phyloP scores from a whole-genome alignment of 805 yeast genomes.

The Teunomyces cretensis region DNA sequence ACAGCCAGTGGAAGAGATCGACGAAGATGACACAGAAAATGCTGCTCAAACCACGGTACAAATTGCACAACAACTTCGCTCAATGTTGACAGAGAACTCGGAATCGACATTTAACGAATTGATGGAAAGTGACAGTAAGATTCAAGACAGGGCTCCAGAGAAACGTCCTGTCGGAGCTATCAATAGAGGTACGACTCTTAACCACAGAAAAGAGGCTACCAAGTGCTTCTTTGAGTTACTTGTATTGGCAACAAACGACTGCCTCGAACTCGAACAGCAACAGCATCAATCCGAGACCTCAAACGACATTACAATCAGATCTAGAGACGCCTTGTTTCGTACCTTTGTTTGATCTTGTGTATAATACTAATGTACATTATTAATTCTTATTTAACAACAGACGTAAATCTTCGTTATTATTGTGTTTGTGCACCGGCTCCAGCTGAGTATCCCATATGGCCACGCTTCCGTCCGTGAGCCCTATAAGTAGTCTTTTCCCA shows the following conservation, averaged over 20 bases:
- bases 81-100: constrained; percentile 22
- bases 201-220: constrained; percentile 59
- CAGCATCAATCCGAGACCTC: constrained; percentile 13
- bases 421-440: neutral
- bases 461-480: constrained; percentile 20
- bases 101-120: constrained; percentile 37
- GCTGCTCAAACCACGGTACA: constrained; percentile 51
- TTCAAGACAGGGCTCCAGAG: constrained; percentile 12
- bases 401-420: constrained; percentile 8
- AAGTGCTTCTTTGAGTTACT: constrained; percentile 78
- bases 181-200: constrained; percentile 18
- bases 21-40: constrained; percentile 25
- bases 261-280: constrained; percentile 61
- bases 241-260: constrained; percentile 76
- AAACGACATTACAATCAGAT: constrained; percentile 48
- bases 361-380: constrained; percentile 5
- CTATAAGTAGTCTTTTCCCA: constrained; percentile 21
- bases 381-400: neutral
- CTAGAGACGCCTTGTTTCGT: constrained; percentile 40
- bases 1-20: constrained; percentile 10
- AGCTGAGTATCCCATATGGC: constrained; percentile 8
- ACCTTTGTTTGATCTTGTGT: constrained; percentile 14
- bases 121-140: constrained; percentile 34
- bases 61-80: constrained; percentile 50
- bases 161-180: constrained; percentile 21